These are phyloP conservation scores for Lecanicillium sp. DNA, from an alignment of 2,329 filamentous ascomycete genomes.

Conservation along the genomic window DNA sequence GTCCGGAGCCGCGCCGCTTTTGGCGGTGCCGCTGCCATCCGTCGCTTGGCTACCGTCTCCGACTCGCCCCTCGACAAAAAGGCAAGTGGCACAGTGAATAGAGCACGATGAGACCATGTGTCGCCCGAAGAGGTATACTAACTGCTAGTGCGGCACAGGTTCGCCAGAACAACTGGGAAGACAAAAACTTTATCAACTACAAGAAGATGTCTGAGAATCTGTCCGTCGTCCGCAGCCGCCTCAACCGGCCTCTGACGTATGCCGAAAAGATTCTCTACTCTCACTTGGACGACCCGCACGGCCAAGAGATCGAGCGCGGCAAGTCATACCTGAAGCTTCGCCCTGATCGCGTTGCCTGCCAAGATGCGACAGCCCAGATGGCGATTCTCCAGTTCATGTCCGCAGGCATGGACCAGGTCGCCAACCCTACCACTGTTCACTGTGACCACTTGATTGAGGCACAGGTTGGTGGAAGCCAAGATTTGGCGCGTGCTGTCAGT, in stretches of 20 bases:
- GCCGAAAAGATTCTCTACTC: conserved; percentile 99
- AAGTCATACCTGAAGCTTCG: conserved; percentile 93
- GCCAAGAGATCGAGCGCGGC: conserved; percentile 93
- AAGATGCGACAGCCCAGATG: conserved; percentile 99
- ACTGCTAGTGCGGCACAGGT: conserved; percentile 37
- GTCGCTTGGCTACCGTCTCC: conserved; percentile 75
- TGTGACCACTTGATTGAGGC: conserved; percentile 99
- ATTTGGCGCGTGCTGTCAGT: conserved; percentile 79
- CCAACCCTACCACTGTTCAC: conserved; percentile 92
- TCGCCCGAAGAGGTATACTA: neutral
- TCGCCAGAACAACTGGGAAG: conserved; percentile 95
- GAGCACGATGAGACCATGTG: neutral
- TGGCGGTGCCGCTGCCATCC: conserved; percentile 52
- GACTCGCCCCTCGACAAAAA: conserved; percentile 86
- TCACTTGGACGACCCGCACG: conserved; percentile 93
- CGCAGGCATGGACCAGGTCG: conserved; percentile 89
- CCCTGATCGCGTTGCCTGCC: conserved; percentile 95
- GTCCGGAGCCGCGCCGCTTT: conserved; percentile 52
- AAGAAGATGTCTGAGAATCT: conserved; percentile 99
- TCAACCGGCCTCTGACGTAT: conserved; percentile 89
- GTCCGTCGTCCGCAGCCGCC: conserved; percentile 74
- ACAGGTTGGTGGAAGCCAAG: conserved; percentile 85
- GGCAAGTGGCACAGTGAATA: conserved; percentile 38
- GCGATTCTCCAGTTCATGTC: conserved; percentile 99
- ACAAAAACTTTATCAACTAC: conserved; percentile 97